phyloP scores from a whole-genome alignment of 306 rosid species.

The Urtica urens region DNA sequence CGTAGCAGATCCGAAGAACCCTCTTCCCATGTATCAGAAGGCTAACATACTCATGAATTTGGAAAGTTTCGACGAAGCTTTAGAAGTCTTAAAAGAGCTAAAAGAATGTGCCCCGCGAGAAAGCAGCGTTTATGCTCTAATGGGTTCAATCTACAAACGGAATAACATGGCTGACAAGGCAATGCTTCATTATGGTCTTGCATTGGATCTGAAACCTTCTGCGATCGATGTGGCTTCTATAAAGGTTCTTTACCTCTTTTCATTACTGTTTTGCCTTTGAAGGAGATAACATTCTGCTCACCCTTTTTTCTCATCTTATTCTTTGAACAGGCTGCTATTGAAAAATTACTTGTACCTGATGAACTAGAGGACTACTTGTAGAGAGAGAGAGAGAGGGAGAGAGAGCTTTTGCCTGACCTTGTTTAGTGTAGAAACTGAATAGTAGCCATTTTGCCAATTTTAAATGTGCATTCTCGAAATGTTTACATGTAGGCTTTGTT shows the following conservation, averaged over 20 bases:
- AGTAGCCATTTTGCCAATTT: no score
- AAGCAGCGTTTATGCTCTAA: conserved; percentile 87
- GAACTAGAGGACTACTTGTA: conserved; percentile 75
- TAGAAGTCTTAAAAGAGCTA: conserved; percentile 77
- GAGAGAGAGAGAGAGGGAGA: conserved; percentile 9
- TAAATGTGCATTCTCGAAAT: no score
- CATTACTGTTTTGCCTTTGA: not conserved
- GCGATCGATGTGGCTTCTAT: conserved; percentile 85
- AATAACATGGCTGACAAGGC: conserved; percentile 78
- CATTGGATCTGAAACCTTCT: conserved; percentile 93
- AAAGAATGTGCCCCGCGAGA: conserved; percentile 85
- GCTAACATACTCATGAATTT: conserved; percentile 74
- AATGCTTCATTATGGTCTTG: conserved; percentile 87
- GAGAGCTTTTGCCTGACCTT: no score
- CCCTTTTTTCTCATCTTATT: conserved; percentile 1
- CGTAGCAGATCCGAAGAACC: conserved; percentile 82
- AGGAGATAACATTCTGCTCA: not conserved
- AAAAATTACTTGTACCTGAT: conserved; percentile 92
- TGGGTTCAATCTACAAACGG: conserved; percentile 83
- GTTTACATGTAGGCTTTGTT: no score
- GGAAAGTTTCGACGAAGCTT: conserved; percentile 68
- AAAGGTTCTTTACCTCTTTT: no score
- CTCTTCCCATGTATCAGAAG: conserved; percentile 98
- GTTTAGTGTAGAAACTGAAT: no score
- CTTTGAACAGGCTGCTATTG: conserved; percentile 72